These are phyloP conservation scores for Wickerhamomyces mucosus DNA, from an alignment of 805 yeast species.

Conservation along the genomic window DNA sequence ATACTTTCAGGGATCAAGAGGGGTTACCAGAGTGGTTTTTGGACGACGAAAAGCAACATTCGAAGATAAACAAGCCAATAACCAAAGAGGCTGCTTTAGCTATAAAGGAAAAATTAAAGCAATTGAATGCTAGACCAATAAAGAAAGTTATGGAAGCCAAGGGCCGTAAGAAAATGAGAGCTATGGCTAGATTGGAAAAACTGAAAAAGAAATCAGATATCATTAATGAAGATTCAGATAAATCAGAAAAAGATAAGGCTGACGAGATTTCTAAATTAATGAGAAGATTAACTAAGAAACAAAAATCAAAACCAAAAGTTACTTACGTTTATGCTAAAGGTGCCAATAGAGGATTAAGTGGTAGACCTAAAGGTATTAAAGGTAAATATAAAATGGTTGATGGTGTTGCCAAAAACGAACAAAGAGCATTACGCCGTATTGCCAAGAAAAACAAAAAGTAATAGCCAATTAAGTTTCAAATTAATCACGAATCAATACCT, in stretches of 20 bases:
- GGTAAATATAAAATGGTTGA: slow-evolving; percentile 99
- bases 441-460: slow-evolving; percentile 74
- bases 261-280: slow-evolving; percentile 83
- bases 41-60: slow-evolving; percentile 85
- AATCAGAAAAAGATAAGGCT: slow-evolving; percentile 90
- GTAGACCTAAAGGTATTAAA: slow-evolving; percentile 94
- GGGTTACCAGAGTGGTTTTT: slow-evolving; percentile 95
- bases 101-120: slow-evolving; percentile 61
- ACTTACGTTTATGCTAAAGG: slow-evolving; percentile 87
- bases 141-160: slow-evolving; percentile 98
- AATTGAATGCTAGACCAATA: slow-evolving; percentile 93
- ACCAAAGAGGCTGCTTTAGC: slow-evolving; percentile 90
- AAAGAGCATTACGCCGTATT: slow-evolving; percentile 83
- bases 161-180: slow-evolving; percentile 93
- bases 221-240: slow-evolving; percentile 78
- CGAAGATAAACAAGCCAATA: slow-evolving; percentile 80
- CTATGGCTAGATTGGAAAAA: slow-evolving; percentile 76
- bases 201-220: slow-evolving; percentile 87
- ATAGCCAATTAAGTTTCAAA: slow-evolving; percentile 2
- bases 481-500: no score
- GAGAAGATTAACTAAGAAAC: slow-evolving; percentile 70
- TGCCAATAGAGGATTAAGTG: slow-evolving; percentile 72
- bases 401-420: slow-evolving; percentile 95
- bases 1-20: slow-evolving; percentile 84
- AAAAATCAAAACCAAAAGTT: slow-evolving; percentile 65